These are phyloP conservation scores for Fusarium palustre DNA, from an alignment of 2,329 filamentous ascomycete species.

Conservation along the genomic window DNA sequence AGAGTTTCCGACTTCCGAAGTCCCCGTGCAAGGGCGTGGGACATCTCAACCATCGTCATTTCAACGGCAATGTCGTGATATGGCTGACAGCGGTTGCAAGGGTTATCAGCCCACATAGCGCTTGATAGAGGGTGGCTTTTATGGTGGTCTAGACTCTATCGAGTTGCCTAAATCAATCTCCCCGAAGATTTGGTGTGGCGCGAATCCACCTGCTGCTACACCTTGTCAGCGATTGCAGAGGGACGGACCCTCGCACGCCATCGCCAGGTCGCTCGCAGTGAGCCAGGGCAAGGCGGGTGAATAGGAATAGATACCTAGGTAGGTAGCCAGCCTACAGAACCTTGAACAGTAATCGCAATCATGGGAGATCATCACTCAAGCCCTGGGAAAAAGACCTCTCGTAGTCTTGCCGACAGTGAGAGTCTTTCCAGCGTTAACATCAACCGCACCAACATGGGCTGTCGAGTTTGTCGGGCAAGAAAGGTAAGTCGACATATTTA, in stretches of 20 bases:
- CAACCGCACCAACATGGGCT: slow-evolving; percentile 51
- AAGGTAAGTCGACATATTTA: slow-evolving; percentile 48
- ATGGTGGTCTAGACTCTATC: slow-evolving; percentile 17
- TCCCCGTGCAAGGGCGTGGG: slow-evolving; percentile 29
- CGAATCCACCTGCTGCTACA: slow-evolving; percentile 20
- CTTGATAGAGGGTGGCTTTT: slow-evolving; percentile 30
- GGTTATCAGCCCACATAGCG: slow-evolving; percentile 41
- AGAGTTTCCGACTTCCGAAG: slow-evolving; percentile 32
- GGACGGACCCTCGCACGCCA: slow-evolving; percentile 45
- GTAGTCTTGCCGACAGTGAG: slow-evolving; percentile 27
- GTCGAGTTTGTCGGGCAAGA: slow-evolving; percentile 56
- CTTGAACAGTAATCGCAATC: slow-evolving; percentile 7
- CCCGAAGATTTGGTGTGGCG: slow-evolving; percentile 37
- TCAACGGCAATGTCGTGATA: slow-evolving; percentile 44
- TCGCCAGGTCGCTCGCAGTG: slow-evolving; percentile 48
- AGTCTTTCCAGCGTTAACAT: slow-evolving; percentile 31
- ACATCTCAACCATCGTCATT: slow-evolving; percentile 41
- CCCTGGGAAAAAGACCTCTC: slow-evolving; percentile 34
- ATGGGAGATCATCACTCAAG: slow-evolving; percentile 31
- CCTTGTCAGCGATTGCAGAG: slow-evolving; percentile 39
- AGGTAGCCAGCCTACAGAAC: neutral
- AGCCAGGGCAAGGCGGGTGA: slow-evolving; percentile 31
- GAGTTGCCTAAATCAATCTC: slow-evolving; percentile 29
- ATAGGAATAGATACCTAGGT: neutral
- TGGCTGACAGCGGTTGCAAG: slow-evolving; percentile 38